These are phyloP conservation scores for Entoloma clypeatum DNA, from an alignment of 1,284 basidiomycete genomes.

Conservation along the genomic window DNA sequence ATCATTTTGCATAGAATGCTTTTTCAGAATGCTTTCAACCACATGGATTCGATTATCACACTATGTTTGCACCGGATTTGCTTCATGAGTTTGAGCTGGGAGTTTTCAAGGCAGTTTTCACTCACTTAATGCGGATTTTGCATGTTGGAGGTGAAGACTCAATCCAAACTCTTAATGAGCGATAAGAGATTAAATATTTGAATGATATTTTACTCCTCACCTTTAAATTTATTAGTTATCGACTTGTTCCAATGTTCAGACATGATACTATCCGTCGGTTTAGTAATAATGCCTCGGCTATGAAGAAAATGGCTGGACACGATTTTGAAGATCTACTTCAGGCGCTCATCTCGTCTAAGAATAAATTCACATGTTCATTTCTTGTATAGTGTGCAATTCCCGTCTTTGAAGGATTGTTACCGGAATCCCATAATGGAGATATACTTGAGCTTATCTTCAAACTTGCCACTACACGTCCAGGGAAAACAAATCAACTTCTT, in stretches of 20 bases:
- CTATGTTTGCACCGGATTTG: constrained; percentile 17
- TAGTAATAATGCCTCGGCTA: neutral
- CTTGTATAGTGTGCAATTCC: neutral
- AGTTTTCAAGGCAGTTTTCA: constrained; percentile 16
- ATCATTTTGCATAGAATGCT: constrained; percentile 16
- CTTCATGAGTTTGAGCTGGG: constrained; percentile 18
- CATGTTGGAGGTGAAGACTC: too few relatives aligned
- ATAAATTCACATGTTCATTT: neutral
- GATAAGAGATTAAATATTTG: neutral
- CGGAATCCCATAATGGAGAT: neutral
- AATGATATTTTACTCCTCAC: neutral
- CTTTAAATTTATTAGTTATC: neutral
- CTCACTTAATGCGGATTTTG: constrained; percentile 9
- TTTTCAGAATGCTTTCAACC: constrained; percentile 14
- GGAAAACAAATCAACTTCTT: too few relatives aligned
- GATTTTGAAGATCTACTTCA: constrained; percentile 23
- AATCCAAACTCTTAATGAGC: too few relatives aligned
- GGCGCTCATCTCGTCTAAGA: neutral
- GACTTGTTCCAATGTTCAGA: neutral
- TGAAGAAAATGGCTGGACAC: constrained; percentile 8
- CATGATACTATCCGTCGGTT: neutral
- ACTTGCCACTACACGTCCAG: too few relatives aligned
- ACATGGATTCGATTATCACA: constrained; percentile 17
- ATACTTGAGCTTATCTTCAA: neutral
- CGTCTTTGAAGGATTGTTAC: neutral